Evolutionary conservation across 202 grass and related monocot genomes (phyloP), one percentile per base, ranked within the genome.

Genomic region (Dendrocalamus latiflorus): DNA sequence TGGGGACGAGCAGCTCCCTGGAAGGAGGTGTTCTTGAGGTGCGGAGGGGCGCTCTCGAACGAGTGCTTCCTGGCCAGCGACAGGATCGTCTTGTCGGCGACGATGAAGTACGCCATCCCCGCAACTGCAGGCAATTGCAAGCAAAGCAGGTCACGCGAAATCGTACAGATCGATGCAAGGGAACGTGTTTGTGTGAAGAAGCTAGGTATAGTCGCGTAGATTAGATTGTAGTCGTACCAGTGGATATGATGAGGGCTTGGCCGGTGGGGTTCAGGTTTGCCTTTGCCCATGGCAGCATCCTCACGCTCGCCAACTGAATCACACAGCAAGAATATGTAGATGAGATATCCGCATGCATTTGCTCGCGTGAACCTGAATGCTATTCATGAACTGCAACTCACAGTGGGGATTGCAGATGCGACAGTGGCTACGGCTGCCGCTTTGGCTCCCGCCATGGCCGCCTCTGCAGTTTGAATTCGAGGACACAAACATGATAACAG

Each of bases 101-200:
- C 93, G 9, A 91, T 80, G 56, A 93, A 97, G 72, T 93, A 93
- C 0, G 93, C 88, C 88, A 91, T 85, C 1, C 93, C 88, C 9
- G 93, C 93, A 38, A 76, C 90, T 80, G 80, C 16, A 51, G 6
- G 17, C 49, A 44, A 44, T 44, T 44, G 43, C 43, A 44, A 13
- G 43, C 47, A 16, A 49, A 49, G 15, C 47, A 54, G 50, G 50
- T 54, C 50, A 54, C 6, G 8, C 50, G 3, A 54, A 8, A 54
- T 9, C 2, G 50, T 20, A 51, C 17, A 51, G 49, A 51, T 51
- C 16, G 49, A 51, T 51, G 49, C 49, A 51, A 53, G 6, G 20
- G 20, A 53, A 9, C 50, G 50, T 54, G 50, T 8, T n/a, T 9
- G 50, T 8, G 17, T 53, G 50, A 20, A 20, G 50, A 53, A 53